Percentiles rank a stretch among this genome's conserved stretches.
phyloP scores from a whole-genome alignment of 1,284 basidiomycete genomes.

The Tilletia horrida region DNA sequence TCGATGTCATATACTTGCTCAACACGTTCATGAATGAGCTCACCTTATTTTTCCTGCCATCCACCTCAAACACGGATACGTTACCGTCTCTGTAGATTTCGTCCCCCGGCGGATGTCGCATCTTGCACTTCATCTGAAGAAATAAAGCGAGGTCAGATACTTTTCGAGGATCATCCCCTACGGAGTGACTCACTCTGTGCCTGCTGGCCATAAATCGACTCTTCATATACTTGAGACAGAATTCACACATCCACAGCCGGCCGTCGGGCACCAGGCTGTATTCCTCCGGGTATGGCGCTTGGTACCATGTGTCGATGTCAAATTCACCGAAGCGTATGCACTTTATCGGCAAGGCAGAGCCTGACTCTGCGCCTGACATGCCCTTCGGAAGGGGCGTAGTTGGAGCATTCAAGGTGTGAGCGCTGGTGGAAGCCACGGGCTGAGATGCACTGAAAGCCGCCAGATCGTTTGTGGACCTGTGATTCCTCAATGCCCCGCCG shows the following conservation, averaged over 20 bases:
- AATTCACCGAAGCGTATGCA: slow-evolving; percentile 84
- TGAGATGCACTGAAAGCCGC: slow-evolving; percentile 8
- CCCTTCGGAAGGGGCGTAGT: neutral
- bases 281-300: slow-evolving; percentile 97
- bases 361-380: slow-evolving; percentile 34
- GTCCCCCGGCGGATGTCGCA: slow-evolving; percentile 90
- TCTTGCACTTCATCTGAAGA: slow-evolving; percentile 73
- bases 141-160: neutral
- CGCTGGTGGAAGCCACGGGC: slow-evolving; percentile 12
- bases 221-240: slow-evolving; percentile 98
- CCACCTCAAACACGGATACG: slow-evolving; percentile 94
- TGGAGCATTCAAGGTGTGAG: neutral
- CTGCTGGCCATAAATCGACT: slow-evolving; percentile 80
- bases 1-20: neutral
- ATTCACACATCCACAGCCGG: slow-evolving; percentile 92
- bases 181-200: slow-evolving; percentile 67
- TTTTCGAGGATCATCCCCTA: neutral
- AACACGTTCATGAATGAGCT: neutral
- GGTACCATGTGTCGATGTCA: slow-evolving; percentile 98
- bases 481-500: slow-evolving; percentile 14
- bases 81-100: slow-evolving; percentile 90
- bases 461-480: slow-evolving; percentile 18
- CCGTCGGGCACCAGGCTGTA: slow-evolving; percentile 91
- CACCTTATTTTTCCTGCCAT: slow-evolving; percentile 89
- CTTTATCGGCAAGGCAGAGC: slow-evolving; percentile 49